These are phyloP conservation scores for Wickerhamomyces tratensis DNA, from an alignment of 805 yeast species.

Conservation along the genomic window DNA sequence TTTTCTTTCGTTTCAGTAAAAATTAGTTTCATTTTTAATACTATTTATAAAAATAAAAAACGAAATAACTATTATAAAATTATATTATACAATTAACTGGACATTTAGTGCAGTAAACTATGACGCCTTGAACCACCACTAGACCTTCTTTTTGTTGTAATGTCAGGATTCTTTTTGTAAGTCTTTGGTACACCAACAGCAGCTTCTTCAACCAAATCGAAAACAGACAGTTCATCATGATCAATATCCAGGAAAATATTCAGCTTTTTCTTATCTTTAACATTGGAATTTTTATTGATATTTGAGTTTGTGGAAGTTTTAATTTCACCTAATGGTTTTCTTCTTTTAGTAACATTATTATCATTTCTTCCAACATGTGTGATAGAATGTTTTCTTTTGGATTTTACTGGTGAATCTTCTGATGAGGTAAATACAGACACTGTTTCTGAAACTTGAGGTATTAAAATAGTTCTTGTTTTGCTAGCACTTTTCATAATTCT, in stretches of 20 bases:
- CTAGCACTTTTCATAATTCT: too few species aligned
- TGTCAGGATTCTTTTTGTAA: constrained; percentile 15
- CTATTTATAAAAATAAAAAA: constrained; percentile 1
- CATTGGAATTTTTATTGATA: constrained; percentile 7
- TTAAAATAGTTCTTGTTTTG: too few species aligned
- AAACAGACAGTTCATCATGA: constrained; percentile 17
- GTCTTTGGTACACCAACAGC: constrained; percentile 19
- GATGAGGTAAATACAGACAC: background rate
- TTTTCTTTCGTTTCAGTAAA: too few species aligned
- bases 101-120: constrained; percentile 10
- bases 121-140: constrained; percentile 14
- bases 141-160: constrained; percentile 6
- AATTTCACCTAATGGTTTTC: constrained; percentile 13
- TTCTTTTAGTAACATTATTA: constrained; percentile 17
- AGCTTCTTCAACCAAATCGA: constrained; percentile 19
- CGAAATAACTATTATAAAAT: background rate
- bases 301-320: background rate
- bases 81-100: background rate
- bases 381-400: background rate
- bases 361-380: constrained; percentile 13
- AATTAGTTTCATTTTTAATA: too few species aligned
- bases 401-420: constrained; percentile 5
- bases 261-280: constrained; percentile 4
- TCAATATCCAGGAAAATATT: constrained; percentile 1
- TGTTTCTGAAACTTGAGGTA: background rate